A percentile compares a stretch with the other conserved stretches of the same genome.
Evolutionary conservation across 805 yeast genomes (phyloP).

Genomic region (Saturnispora sekii): DNA sequence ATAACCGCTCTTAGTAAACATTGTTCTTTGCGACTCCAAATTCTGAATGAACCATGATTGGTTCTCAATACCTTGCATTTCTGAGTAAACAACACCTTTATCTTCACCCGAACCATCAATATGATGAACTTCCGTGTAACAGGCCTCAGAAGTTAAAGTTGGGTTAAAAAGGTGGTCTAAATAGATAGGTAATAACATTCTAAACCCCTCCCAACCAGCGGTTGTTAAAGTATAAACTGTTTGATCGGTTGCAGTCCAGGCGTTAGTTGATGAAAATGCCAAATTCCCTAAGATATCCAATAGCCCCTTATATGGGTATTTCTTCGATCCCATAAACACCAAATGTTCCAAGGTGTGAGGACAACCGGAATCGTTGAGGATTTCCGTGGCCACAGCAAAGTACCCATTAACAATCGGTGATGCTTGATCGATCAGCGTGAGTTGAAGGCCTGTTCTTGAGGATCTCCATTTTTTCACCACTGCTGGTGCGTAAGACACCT

Average conservation of each 20-base stretch:
- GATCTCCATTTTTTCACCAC: conserved; percentile 70
- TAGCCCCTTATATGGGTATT: conserved; percentile 85
- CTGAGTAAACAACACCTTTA: conserved; percentile 93
- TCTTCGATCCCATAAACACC: conserved; percentile 86
- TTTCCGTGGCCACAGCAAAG: conserved; percentile 93
- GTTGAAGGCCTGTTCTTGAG: conserved; percentile 68
- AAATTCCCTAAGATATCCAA: conserved; percentile 79
- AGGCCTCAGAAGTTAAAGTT: conserved; percentile 80
- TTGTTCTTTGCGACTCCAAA: conserved; percentile 47
- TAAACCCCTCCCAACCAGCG: conserved; percentile 96
- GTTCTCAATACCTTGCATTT: conserved; percentile 89
- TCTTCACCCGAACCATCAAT: conserved; percentile 86
- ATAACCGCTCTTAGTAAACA: conserved; percentile 66
- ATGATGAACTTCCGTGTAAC: conserved; percentile 90
- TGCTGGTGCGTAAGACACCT: conserved; percentile 69
- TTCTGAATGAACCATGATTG: conserved; percentile 61
- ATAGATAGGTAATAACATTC: conserved; percentile 73
- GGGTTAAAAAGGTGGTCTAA: conserved; percentile 82
- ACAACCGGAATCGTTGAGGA: conserved; percentile 75
- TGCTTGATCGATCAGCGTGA: conserved; percentile 65
- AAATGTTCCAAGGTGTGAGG: conserved; percentile 96
- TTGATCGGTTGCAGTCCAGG: conserved; percentile 95
- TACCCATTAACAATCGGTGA: conserved; percentile 90
- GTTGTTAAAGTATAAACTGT: conserved; percentile 86
- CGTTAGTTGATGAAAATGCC: conserved; percentile 81